These are phyloP conservation scores for Acacia melanoxylon DNA, from an alignment of 306 rosid species.

Conservation along the genomic window DNA sequence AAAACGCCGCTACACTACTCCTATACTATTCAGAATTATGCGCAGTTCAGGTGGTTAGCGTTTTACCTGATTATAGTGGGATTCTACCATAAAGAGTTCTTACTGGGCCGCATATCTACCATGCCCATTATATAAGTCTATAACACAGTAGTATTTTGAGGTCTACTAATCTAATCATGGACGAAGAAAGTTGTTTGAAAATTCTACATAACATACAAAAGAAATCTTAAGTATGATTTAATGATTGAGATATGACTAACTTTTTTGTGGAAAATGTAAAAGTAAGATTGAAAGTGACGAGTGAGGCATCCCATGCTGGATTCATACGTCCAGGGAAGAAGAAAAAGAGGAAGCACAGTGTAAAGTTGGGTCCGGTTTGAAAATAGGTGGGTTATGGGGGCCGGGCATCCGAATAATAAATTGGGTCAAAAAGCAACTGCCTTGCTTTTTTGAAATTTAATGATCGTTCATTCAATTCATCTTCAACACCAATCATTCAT, in stretches of 20 bases:
- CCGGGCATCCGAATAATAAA: slow-evolving; percentile 11
- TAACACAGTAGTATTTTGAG: too few relatives aligned
- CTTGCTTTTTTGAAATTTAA: slow-evolving; percentile 17
- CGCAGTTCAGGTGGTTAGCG: too few relatives aligned
- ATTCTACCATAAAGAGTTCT: too few relatives aligned
- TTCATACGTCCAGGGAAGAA: background rate
- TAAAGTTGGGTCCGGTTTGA: background rate
- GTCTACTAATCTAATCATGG: too few relatives aligned
- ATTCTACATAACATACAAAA: background rate
- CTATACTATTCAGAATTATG: too few relatives aligned
- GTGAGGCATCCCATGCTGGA: background rate
- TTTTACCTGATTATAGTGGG: too few relatives aligned
- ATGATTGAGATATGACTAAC: background rate
- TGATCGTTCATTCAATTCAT: background rate
- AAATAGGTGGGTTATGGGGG: background rate
- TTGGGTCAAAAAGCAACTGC: slow-evolving; percentile 32
- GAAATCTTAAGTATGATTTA: too few relatives aligned
- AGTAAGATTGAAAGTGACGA: background rate
- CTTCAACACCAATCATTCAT: background rate
- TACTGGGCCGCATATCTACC: too few relatives aligned
- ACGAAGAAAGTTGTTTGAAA: background rate
- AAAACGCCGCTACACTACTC: too few relatives aligned
- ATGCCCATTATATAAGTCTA: too few relatives aligned
- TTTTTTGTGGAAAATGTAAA: background rate
- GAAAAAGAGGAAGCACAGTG: background rate